Evolutionary conservation across 192 early-diverging fungal species (phyloP).

Genomic region (Physocladia obscura): DNA sequence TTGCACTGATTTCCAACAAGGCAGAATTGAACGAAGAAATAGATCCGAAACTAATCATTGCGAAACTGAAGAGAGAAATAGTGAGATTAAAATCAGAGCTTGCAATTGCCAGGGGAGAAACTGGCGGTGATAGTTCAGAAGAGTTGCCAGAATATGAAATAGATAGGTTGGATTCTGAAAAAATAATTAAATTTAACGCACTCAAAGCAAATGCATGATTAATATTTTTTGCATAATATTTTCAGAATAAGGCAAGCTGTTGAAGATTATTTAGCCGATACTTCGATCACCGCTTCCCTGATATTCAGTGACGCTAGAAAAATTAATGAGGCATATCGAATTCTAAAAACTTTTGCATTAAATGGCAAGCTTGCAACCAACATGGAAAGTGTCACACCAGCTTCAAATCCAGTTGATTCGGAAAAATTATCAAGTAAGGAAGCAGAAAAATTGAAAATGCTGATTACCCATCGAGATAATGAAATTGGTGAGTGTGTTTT

Average conservation of each 20-base stretch:
- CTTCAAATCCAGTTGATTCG: too few species aligned
- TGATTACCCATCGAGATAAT: constrained; percentile 55
- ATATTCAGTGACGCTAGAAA: constrained; percentile 51
- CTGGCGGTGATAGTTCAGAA: constrained; percentile 29
- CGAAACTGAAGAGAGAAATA: constrained; percentile 50
- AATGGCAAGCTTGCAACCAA: neutral
- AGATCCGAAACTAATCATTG: constrained; percentile 58
- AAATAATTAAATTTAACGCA: too few species aligned
- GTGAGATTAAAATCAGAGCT: constrained; percentile 53
- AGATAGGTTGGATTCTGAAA: constrained; percentile 35
- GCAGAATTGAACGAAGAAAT: constrained; percentile 58
- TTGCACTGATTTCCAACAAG: constrained; percentile 57
- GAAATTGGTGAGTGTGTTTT: constrained; percentile 53
- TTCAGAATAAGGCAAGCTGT: constrained; percentile 50
- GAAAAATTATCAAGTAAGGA: constrained; percentile 23
- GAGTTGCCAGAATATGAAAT: constrained; percentile 59
- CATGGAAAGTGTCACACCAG: too few species aligned
- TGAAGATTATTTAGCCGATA: constrained; percentile 45
- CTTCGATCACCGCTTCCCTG: constrained; percentile 34
- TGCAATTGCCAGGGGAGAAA: constrained; percentile 51
- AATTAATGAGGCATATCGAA: constrained; percentile 46
- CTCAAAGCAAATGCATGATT: neutral
- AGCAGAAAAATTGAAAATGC: constrained; percentile 31
- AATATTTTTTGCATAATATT: neutral
- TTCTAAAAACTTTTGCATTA: constrained; percentile 39